Conservation (phyloP, 306 rosid genomes). For the Dalbergia cultrata region DNA sequence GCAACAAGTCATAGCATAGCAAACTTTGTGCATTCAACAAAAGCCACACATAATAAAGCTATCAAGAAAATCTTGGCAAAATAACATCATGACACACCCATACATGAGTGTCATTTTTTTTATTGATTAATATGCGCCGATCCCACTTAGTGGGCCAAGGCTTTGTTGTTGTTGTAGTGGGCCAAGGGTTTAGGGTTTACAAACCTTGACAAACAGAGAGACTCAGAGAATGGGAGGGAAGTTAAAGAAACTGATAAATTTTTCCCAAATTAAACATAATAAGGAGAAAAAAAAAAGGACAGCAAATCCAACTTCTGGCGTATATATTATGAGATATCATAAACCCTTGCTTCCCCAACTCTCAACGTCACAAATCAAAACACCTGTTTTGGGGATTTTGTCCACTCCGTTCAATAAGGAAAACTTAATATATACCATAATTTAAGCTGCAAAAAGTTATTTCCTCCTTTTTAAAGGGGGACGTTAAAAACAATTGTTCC, state of each 20-base stretch:
- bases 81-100: background rate
- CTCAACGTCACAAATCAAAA: background rate
- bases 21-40: slow-evolving; percentile 17
- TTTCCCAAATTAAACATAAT: no score
- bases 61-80: background rate
- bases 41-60: background rate
- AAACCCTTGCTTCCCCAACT: background rate
- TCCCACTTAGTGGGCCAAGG: no score
- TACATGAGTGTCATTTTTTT: background rate
- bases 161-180: no score
- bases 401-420: background rate
- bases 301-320: background rate
- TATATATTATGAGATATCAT: background rate
- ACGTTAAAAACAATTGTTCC: background rate
- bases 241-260: slow-evolving; percentile 2
- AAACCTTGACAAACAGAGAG: background rate
- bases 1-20: background rate
- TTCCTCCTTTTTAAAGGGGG: background rate
- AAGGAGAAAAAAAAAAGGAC: background rate
- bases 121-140: background rate
- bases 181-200: no score
- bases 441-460: background rate
- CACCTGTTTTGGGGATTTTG: background rate
- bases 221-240: slow-evolving; percentile 8
- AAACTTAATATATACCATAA: slow-evolving; percentile 11